A percentile compares a stretch with the other conserved stretches of the same genome.
These are phyloP conservation scores for Trichoderma reesei DNA, from an alignment of 495 filamentous ascomycete genomes.

Conservation along the genomic window DNA sequence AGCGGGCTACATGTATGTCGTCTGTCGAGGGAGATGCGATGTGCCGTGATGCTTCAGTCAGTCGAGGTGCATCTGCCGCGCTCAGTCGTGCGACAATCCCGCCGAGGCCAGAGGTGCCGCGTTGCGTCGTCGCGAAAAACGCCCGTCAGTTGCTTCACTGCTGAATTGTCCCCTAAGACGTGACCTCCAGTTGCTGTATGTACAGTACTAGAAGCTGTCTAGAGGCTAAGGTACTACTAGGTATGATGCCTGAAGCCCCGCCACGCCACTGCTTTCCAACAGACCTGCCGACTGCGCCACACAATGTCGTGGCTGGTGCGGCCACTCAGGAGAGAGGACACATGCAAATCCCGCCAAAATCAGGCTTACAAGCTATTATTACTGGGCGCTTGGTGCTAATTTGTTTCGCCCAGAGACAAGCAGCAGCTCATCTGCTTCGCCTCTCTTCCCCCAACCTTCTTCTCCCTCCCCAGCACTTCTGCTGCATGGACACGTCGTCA, in stretches of 20 bases:
- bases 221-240: background rate
- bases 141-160: background rate
- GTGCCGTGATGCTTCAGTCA: background rate
- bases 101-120: background rate
- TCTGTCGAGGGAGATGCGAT: too few species aligned
- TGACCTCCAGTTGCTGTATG: too few species aligned
- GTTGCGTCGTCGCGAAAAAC: constrained; percentile 3
- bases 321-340: constrained; percentile 7
- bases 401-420: too few species aligned
- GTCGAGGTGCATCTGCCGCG: background rate
- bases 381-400: too few species aligned
- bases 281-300: background rate
- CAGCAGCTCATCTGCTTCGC: constrained; percentile 5
- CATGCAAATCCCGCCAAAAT: constrained; percentile 4
- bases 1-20: constrained; percentile 14
- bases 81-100: background rate
- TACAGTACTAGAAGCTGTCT: background rate
- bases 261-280: background rate
- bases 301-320: background rate
- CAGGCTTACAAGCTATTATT: background rate
- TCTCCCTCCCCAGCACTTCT: constrained; percentile 2
- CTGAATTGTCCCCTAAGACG: background rate
- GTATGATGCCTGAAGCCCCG: constrained; percentile 3
- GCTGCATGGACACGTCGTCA: constrained; percentile 1
- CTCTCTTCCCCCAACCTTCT: constrained; percentile 1